phyloP scores from a whole-genome alignment of 805 yeast species.

The Kodamaea leandrae region DNA sequence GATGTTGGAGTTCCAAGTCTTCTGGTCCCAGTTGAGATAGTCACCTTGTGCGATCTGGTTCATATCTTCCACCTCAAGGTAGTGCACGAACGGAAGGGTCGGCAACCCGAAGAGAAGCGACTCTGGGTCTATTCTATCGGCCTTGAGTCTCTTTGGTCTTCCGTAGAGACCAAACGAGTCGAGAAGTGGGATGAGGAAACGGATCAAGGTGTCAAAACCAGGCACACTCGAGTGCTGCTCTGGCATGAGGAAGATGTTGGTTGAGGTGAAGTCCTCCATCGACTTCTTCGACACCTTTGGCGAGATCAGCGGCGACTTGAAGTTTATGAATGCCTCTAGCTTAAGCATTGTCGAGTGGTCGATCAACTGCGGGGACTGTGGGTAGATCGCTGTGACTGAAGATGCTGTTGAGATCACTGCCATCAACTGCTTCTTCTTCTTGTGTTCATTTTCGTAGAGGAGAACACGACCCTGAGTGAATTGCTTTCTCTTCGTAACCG shows the following conservation, averaged over 20 bases:
- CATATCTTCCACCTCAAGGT: constrained; percentile 36
- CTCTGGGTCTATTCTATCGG: constrained; percentile 40
- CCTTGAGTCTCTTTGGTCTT: constrained; percentile 43
- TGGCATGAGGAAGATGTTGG: constrained; percentile 44
- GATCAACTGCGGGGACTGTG: constrained; percentile 75
- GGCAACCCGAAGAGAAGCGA: constrained; percentile 45
- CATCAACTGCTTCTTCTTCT: constrained; percentile 66
- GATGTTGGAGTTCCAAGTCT: constrained; percentile 33
- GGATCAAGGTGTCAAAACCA: constrained; percentile 48
- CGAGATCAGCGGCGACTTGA: constrained; percentile 41
- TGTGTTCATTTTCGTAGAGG: constrained; percentile 82
- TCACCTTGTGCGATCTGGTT: constrained; percentile 21
- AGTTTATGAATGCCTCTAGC: constrained; percentile 75
- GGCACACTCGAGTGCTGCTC: constrained; percentile 46
- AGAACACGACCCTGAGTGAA: constrained; percentile 62
- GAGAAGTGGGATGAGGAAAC: constrained; percentile 39
- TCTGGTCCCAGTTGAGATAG: constrained; percentile 37
- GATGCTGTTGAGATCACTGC: constrained; percentile 72
- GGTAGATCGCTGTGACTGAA: constrained; percentile 87
- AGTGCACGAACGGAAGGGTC: constrained; percentile 44
- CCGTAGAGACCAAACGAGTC: constrained; percentile 46
- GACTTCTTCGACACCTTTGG: constrained; percentile 33
- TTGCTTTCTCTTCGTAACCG: constrained; percentile 47
- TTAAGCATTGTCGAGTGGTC: constrained; percentile 88
- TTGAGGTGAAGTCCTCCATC: constrained; percentile 37